phyloP scores from a whole-genome alignment of 2,329 filamentous ascomycete species.

The Tolypocladium endophyticum region DNA sequence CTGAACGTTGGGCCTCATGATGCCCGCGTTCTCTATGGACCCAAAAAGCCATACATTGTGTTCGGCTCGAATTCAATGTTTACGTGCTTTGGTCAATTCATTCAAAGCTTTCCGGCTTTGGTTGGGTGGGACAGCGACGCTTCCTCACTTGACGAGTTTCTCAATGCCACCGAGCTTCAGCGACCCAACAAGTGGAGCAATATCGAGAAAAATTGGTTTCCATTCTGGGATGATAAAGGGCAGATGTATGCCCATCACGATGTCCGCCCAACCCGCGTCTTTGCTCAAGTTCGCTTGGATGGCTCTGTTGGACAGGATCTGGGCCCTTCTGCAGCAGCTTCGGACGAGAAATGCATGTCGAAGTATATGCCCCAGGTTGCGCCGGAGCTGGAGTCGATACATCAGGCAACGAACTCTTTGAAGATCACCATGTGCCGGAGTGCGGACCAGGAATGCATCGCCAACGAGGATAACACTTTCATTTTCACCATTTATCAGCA shows the following conservation, averaged over 20 bases:
- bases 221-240: conserved; percentile 44
- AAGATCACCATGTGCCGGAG: conserved; percentile 42
- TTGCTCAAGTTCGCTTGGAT: conserved; percentile 32
- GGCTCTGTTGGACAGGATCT: conserved; percentile 38
- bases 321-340: conserved; percentile 18
- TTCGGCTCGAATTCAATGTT: conserved; percentile 45
- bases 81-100: conserved; percentile 47
- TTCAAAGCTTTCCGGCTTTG: conserved; percentile 41
- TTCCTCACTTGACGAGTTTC: conserved; percentile 23
- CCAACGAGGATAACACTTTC: conserved; percentile 38
- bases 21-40: conserved; percentile 46
- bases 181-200: conserved; percentile 31
- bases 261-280: conserved; percentile 35
- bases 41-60: conserved; percentile 34
- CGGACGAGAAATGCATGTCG: conserved; percentile 34
- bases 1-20: conserved; percentile 45
- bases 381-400: conserved; percentile 33
- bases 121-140: conserved; percentile 28
- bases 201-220: conserved; percentile 53
- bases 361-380: conserved; percentile 31
- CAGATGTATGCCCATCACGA: conserved; percentile 43
- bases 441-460: conserved; percentile 30
- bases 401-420: conserved; percentile 51
- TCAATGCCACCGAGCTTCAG: conserved; percentile 36
- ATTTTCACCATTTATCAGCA: conserved; percentile 44